A percentile compares a stretch with the other conserved stretches of the same genome.
These are phyloP conservation scores for Xylariaceae sp. DNA, from an alignment of 2,329 filamentous ascomycete species.

Conservation along the genomic window DNA sequence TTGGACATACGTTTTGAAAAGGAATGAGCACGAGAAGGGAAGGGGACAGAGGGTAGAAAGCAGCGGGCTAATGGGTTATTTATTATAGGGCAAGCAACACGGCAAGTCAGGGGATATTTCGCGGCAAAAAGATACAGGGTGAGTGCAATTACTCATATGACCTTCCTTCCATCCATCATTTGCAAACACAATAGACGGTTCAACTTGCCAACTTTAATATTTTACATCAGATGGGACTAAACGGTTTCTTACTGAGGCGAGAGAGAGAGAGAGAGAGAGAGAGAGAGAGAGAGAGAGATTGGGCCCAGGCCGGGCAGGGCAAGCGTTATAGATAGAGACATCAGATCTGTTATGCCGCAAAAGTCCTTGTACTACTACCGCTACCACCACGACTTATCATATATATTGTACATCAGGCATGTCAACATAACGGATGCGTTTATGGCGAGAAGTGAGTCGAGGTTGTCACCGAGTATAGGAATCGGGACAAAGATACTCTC, in stretches of 20 bases:
- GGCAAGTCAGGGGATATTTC: conserved; percentile 71
- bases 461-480: conserved; percentile 17
- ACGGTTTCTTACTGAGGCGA: too few species aligned
- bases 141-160: conserved; percentile 39
- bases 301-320: neutral
- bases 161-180: neutral
- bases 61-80: conserved; percentile 12
- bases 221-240: conserved; percentile 27
- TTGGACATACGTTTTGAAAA: neutral
- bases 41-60: neutral
- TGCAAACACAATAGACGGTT: too few species aligned
- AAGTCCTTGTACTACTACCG: conserved; percentile 33
- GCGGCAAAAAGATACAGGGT: conserved; percentile 82
- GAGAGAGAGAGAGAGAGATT: neutral
- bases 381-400: conserved; percentile 12
- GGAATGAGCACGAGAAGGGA: too few species aligned
- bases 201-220: conserved; percentile 7
- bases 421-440: conserved; percentile 7
- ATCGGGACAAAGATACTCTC: neutral
- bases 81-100: conserved; percentile 69
- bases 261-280: too few species aligned
- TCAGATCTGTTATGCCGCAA: too few species aligned
- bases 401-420: conserved; percentile 30
- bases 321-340: conserved; percentile 12
- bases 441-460: conserved; percentile 18